Base-by-base conservation (phyloP, 768 basidiomycete species). In the Gautieria morchelliformis region DNA sequence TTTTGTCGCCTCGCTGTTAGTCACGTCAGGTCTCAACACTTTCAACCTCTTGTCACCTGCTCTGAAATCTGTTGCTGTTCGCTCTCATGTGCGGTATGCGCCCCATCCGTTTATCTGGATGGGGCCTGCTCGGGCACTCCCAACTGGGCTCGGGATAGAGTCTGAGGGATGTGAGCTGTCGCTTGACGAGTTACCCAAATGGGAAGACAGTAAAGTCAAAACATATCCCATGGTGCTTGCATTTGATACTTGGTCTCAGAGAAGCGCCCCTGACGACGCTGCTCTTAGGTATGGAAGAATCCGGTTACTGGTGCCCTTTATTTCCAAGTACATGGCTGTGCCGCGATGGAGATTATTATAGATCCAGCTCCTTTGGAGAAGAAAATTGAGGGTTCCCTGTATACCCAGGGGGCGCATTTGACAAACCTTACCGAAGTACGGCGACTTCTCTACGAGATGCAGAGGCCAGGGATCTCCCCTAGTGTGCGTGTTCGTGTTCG, bases 61-160 rank as follows among this genome's bases (percentile, higher is more conserved):
- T 57, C 71, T 84, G 61, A 91, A 93, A 78, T 88, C 84, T 60
- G 67, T 93, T 4, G 89, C 89, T 0, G 87, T 93, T 22, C 76
- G 92, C 20, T 69, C 83, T 8, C 81, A 74, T 62, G 89, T 91
- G 52, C 79, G 74, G 65, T 93, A 92, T 66, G 81, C 87, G 5
- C 89, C 91, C 7, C 89, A 92, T 59, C 89, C 91, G 1, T 93
- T 90, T 67, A 84, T 92, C 39, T 93, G 89, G 90, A 93, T 94
- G 89, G 78, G 86, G 0, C 79, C 83, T 17, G 82, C 89, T 1
- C 80, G 75, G 56, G 84, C 89, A 0, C 67, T 82, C 63, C 74
- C 88, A 0, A 92, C 89, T 19, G 92, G 91, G 6, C 72, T 95
- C 9, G 92, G 91, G 1, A 85, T 93, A 63, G 87, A 86, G 68